Percentiles rank a stretch among this genome's conserved stretches.
Evolutionary conservation across 2,329 filamentous ascomycete genomes (phyloP).

Genomic region (Aspergillus quadricinctus): DNA sequence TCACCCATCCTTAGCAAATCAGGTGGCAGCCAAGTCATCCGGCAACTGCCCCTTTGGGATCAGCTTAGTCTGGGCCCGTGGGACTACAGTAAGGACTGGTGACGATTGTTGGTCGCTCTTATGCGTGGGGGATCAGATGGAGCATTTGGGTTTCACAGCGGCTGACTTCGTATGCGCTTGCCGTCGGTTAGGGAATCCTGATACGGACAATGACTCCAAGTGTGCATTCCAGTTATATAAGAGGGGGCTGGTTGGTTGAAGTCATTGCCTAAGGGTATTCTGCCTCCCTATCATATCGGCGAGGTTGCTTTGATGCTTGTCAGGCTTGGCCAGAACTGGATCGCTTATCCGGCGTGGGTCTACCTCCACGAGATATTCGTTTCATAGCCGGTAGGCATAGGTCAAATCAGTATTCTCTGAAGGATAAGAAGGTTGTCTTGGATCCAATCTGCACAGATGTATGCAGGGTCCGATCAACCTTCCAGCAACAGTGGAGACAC

Average conservation of each 20-base stretch:
- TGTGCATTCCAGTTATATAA: constrained; percentile 14
- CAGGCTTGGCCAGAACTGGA: not conserved
- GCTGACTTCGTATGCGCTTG: constrained; percentile 34
- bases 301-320: not conserved
- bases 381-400: constrained; percentile 8
- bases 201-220: constrained; percentile 22
- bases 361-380: not conserved
- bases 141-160: constrained; percentile 34
- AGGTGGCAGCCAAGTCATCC: constrained; percentile 15
- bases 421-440: not conserved
- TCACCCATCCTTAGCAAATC: constrained; percentile 10
- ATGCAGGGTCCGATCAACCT: constrained; percentile 19
- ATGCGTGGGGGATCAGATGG: constrained; percentile 34
- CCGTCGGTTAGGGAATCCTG: constrained; percentile 26
- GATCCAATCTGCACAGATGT: constrained; percentile 17
- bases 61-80: constrained; percentile 17
- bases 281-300: not conserved
- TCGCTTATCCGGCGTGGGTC: not conserved
- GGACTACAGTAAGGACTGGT: constrained; percentile 13
- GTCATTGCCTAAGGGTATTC: not conserved
- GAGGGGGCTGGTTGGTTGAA: constrained; percentile 1
- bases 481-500: constrained; percentile 22
- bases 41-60: constrained; percentile 15
- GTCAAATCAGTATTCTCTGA: not conserved
- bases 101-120: constrained; percentile 13